phyloP scores from a whole-genome alignment of 192 early-diverging fungal species.

The Backusella mclennaniae region DNA sequence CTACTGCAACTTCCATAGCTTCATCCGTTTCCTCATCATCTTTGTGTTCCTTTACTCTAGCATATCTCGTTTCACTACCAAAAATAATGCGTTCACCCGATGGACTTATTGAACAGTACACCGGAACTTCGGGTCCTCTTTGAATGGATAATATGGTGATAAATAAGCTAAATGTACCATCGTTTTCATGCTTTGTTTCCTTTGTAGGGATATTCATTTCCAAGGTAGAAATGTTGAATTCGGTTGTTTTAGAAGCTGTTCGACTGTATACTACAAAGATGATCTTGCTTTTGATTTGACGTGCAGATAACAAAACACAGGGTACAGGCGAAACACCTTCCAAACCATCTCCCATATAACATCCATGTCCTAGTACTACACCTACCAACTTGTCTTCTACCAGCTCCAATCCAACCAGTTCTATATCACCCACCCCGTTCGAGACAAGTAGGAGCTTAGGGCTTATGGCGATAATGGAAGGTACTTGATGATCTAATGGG shows the following conservation, averaged over 20 bases:
- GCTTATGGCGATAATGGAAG: slow-evolving; percentile 30
- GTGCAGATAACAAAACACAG: slow-evolving; percentile 34
- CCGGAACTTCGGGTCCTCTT: slow-evolving; percentile 50
- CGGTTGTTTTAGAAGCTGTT: not conserved
- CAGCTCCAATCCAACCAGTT: slow-evolving; percentile 22
- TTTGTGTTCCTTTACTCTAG: slow-evolving; percentile 17
- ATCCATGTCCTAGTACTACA: not conserved
- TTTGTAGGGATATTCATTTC: slow-evolving; percentile 14
- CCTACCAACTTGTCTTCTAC: slow-evolving; percentile 6
- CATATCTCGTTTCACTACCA: slow-evolving; percentile 34
- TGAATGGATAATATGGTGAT: slow-evolving; percentile 36
- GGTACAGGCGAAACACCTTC: slow-evolving; percentile 35
- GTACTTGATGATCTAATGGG: slow-evolving; percentile 22
- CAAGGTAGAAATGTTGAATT: slow-evolving; percentile 22
- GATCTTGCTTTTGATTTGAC: slow-evolving; percentile 22
- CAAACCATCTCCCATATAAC: slow-evolving; percentile 21
- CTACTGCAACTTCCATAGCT: not conserved
- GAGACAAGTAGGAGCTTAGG: slow-evolving; percentile 25
- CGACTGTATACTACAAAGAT: slow-evolving; percentile 25
- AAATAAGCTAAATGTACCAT: not conserved
- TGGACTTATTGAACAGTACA: slow-evolving; percentile 45
- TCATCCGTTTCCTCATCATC: not conserved
- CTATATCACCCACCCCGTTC: slow-evolving; percentile 36
- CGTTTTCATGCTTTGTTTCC: not conserved
- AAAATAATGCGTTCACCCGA: slow-evolving; percentile 43